phyloP scores from a whole-genome alignment of 495 filamentous ascomycete species.

The Apiosordaria backusii region DNA sequence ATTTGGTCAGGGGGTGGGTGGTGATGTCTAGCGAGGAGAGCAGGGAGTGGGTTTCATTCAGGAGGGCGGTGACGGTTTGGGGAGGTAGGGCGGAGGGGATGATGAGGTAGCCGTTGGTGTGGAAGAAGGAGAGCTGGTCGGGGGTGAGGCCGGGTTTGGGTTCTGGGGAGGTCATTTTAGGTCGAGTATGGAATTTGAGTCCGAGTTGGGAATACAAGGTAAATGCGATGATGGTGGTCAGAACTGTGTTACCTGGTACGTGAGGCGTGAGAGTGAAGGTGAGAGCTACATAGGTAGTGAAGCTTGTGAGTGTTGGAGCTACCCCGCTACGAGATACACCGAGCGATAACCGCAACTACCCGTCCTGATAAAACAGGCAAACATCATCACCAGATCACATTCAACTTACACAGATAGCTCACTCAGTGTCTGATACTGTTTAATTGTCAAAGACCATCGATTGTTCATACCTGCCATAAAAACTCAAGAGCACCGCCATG shows the following conservation, averaged over 20 bases:
- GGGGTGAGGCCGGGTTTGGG: conserved; percentile 56
- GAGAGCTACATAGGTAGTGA: no score
- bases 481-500: no score
- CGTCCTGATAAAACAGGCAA: neutral
- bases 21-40: conserved; percentile 71
- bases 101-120: conserved; percentile 83
- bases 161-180: conserved; percentile 10
- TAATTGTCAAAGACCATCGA: no score
- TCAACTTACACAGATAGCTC: no score
- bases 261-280: neutral
- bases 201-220: neutral
- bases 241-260: neutral
- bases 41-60: conserved; percentile 67
- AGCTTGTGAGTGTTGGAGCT: conserved; percentile 2
- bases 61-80: conserved; percentile 60
- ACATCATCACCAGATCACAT: neutral
- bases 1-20: conserved; percentile 86
- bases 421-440: no score
- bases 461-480: no score
- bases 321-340: conserved; percentile 12
- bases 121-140: conserved; percentile 67
- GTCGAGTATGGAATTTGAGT: neutral
- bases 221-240: neutral
- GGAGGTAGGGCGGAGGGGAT: conserved; percentile 72
- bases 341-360: neutral